Evolutionary conservation across 163 green algal species (phyloP).

Genomic region (Chlorella variabilis): DNA sequence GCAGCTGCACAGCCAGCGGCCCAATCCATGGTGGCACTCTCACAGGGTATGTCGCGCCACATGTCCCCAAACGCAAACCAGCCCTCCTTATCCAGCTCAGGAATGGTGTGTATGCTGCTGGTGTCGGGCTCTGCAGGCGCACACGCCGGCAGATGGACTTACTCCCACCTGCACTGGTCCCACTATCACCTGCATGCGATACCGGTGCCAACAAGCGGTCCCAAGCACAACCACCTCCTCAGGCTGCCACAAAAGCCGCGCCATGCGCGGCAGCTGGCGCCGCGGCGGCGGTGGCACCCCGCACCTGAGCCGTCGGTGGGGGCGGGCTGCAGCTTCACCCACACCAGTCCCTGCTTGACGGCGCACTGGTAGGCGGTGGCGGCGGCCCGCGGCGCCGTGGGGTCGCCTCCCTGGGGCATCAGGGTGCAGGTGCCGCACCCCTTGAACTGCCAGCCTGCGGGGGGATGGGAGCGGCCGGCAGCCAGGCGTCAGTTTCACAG

Average conservation of each 20-base stretch:
- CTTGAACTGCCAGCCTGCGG: conserved; percentile 69
- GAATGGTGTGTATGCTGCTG: conserved; percentile 49
- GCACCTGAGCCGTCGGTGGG: conserved; percentile 15
- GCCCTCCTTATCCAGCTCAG: conserved; percentile 63
- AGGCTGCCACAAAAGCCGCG: background rate
- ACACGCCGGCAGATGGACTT: background rate
- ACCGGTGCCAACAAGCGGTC: too few species aligned
- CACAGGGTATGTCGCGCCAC: conserved; percentile 40
- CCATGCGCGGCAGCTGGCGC: background rate
- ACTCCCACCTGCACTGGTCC: too few species aligned
- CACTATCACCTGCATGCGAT: too few species aligned
- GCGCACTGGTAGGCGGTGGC: conserved; percentile 60
- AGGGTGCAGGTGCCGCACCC: conserved; percentile 61
- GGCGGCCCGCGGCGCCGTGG: conserved; percentile 49
- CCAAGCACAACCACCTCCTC: too few species aligned
- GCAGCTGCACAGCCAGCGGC: background rate
- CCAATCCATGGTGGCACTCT: background rate
- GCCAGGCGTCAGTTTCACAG: background rate
- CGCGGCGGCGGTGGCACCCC: background rate
- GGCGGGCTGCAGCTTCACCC: conserved; percentile 59
- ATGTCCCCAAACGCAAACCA: conserved; percentile 54
- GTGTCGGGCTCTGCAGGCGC: conserved; percentile 19
- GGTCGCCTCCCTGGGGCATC: conserved; percentile 69
- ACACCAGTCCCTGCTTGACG: conserved; percentile 66
- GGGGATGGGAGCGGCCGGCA: background rate